Conservation (phyloP, 75 land plant species). For the Adiantum capillusveneris region DNA sequence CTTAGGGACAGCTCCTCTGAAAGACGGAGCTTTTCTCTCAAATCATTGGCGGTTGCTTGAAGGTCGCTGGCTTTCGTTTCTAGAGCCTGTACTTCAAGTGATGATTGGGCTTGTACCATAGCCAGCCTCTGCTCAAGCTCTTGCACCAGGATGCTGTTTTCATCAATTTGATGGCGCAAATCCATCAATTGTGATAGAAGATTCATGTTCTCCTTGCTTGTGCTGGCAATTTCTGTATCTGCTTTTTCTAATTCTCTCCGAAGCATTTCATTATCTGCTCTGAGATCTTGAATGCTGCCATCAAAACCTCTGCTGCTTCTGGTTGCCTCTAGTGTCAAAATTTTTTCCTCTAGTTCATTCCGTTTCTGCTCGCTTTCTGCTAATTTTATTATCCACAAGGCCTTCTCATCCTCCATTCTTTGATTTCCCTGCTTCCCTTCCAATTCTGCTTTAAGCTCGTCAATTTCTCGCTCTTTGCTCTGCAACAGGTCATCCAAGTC, state of each 20-base stretch:
- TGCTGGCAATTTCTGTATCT: not conserved
- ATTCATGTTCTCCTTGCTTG: conserved; percentile 1
- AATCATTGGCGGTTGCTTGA: not conserved
- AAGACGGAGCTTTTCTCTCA: conserved; percentile 2
- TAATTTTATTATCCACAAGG: not conserved
- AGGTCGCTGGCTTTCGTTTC: not conserved
- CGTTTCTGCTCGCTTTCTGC: not conserved
- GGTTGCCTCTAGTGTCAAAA: not conserved
- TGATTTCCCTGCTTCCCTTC: not conserved
- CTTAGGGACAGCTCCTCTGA: conserved; percentile 1
- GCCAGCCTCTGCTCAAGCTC: not conserved
- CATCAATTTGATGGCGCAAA: not conserved
- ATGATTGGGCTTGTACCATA: not conserved
- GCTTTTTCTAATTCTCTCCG: not conserved
- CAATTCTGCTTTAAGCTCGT: not conserved
- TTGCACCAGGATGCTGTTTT: not conserved
- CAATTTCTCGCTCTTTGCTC: conserved; percentile 22
- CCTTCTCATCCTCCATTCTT: not conserved
- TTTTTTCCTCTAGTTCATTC: not conserved
- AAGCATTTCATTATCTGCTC: not conserved
- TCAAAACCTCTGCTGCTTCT: not conserved
- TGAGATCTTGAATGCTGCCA: not conserved
- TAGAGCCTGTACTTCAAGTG: not conserved
- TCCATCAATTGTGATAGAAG: not conserved
- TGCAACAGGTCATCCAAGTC: conserved; percentile 72